Conservation (phyloP, 768 basidiomycete genomes). For the Mycena metata region DNA sequence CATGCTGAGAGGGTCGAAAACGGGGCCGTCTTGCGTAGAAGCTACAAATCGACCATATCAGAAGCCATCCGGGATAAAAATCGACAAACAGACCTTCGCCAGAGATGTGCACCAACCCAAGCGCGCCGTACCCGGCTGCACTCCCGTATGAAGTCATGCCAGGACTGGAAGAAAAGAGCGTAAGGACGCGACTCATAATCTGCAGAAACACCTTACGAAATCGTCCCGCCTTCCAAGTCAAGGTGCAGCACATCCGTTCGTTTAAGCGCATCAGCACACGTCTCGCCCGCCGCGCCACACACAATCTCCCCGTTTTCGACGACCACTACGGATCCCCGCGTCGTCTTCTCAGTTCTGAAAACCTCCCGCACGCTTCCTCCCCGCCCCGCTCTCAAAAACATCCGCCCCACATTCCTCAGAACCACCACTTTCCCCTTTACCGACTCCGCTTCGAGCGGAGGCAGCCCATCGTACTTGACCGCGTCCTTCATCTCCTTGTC, state of each 20-base stretch:
- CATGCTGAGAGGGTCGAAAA: slow-evolving; percentile 62
- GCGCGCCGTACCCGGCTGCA: background rate
- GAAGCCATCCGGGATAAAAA: slow-evolving; percentile 41
- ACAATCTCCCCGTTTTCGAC: slow-evolving; percentile 26
- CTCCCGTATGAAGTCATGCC: slow-evolving; percentile 28
- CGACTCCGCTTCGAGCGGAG: slow-evolving; percentile 56
- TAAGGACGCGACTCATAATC: too few relatives aligned
- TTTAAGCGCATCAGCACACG: slow-evolving; percentile 8
- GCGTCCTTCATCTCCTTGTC: slow-evolving; percentile 71
- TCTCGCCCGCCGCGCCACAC: slow-evolving; percentile 14
- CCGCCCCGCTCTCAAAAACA: slow-evolving; percentile 22
- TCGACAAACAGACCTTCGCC: slow-evolving; percentile 68
- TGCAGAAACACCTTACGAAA: slow-evolving; percentile 27
- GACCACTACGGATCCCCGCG: slow-evolving; percentile 26
- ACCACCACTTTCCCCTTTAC: slow-evolving; percentile 19
- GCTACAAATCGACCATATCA: slow-evolving; percentile 51
- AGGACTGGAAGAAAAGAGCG: slow-evolving; percentile 10
- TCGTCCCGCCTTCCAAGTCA: slow-evolving; percentile 35
- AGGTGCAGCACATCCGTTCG: slow-evolving; percentile 16
- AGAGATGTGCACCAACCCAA: slow-evolving; percentile 49
- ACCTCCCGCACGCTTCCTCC: slow-evolving; percentile 16
- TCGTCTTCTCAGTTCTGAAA: slow-evolving; percentile 1
- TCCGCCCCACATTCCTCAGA: slow-evolving; percentile 32
- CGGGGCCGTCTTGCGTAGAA: slow-evolving; percentile 75
- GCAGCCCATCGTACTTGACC: slow-evolving; percentile 75